Percentiles rank a stretch among this genome's conserved stretches.
These are phyloP conservation scores for Plasmodium coatneyi DNA, from an alignment of 169 alveolate species.

Conservation along the genomic window DNA sequence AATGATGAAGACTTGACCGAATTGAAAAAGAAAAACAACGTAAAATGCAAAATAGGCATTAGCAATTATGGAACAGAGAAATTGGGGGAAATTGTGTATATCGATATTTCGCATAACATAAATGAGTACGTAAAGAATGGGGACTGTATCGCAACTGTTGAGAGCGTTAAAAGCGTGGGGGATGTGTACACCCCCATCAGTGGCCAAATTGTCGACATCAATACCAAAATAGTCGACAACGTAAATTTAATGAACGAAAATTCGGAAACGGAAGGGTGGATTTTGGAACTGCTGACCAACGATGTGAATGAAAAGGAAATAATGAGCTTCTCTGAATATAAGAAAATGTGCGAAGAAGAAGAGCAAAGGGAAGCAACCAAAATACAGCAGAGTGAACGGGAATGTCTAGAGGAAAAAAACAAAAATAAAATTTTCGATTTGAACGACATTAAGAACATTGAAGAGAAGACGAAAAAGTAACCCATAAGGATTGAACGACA, in stretches of 20 bases:
- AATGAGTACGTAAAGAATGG: slow-evolving; percentile 77
- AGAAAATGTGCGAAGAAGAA: slow-evolving; percentile 67
- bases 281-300: slow-evolving; percentile 58
- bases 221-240: slow-evolving; percentile 58
- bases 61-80: slow-evolving; percentile 82
- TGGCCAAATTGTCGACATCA: slow-evolving; percentile 78
- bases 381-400: slow-evolving; percentile 46
- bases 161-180: slow-evolving; percentile 84
- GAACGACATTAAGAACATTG: slow-evolving; percentile 44
- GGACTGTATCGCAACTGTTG: slow-evolving; percentile 81
- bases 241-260: slow-evolving; percentile 77
- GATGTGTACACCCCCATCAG: slow-evolving; percentile 82
- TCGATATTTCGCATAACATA: slow-evolving; percentile 75
- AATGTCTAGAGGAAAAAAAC: slow-evolving; percentile 58
- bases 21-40: slow-evolving; percentile 14
- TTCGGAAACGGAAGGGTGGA: slow-evolving; percentile 85
- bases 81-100: slow-evolving; percentile 84
- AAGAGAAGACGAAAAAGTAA: slow-evolving; percentile 7
- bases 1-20: slow-evolving; percentile 27
- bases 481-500: neutral
- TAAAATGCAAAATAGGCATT: slow-evolving; percentile 78
- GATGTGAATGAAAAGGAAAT: slow-evolving; percentile 75
- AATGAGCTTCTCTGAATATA: slow-evolving; percentile 53
- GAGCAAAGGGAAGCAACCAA: slow-evolving; percentile 42
- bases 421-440: slow-evolving; percentile 50